phyloP scores from a whole-genome alignment of 805 yeast genomes.

The Wickerhamiella kurtzmanii region DNA sequence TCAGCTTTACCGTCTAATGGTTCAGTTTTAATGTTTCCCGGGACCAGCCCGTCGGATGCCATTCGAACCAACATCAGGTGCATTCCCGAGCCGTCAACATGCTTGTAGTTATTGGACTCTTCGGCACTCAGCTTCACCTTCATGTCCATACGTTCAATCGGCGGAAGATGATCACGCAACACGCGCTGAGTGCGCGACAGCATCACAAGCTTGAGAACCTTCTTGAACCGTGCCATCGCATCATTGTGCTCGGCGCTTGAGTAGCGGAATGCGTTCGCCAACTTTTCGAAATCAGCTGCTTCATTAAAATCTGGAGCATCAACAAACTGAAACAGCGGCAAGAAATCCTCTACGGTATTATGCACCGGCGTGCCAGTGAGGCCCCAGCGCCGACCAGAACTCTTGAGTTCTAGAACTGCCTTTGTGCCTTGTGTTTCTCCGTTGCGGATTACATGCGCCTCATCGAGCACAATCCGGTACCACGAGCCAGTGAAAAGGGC shows the following conservation, averaged over 20 bases:
- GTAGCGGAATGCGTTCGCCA: no score
- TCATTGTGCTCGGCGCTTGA: no score
- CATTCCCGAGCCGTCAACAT: no score
- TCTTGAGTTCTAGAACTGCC: slow-evolving; percentile 33
- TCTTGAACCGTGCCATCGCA: no score
- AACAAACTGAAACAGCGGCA: slow-evolving; percentile 35
- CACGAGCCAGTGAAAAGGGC: slow-evolving; percentile 25
- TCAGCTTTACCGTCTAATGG: neutral
- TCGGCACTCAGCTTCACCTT: slow-evolving; percentile 3
- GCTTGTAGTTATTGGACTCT: neutral
- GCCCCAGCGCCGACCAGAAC: slow-evolving; percentile 38
- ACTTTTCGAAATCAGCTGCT: slow-evolving; percentile 3
- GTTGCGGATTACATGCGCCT: slow-evolving; percentile 51
- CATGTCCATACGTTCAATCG: slow-evolving; percentile 2
- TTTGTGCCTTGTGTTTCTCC: slow-evolving; percentile 32
- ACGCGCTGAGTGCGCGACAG: slow-evolving; percentile 35
- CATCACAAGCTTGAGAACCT: slow-evolving; percentile 30
- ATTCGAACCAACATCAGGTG: no score
- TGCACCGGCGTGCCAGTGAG: slow-evolving; percentile 57
- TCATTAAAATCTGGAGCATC: slow-evolving; percentile 21
- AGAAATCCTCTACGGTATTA: slow-evolving; percentile 40
- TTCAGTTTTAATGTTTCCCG: no score
- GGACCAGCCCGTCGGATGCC: no score
- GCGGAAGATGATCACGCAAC: slow-evolving; percentile 18
- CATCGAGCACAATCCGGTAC: slow-evolving; percentile 52